Conservation (phyloP, 371 early-diverging fungal species). For the Entomophthora muscae region DNA sequence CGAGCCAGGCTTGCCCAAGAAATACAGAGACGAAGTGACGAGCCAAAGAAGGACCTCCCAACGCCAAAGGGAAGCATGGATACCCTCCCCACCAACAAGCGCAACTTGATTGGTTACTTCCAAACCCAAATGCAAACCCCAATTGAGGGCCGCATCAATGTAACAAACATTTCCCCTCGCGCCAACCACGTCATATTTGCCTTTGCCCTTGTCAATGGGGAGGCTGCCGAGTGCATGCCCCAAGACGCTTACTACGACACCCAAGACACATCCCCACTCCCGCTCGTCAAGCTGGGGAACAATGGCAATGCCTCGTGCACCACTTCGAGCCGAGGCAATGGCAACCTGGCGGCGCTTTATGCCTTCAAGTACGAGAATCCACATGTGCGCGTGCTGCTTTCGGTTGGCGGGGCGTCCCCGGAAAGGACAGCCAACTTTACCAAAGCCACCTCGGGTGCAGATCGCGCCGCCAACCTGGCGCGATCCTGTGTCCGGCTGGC, state of each 20-base stretch:
- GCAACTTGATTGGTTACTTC: slow-evolving; percentile 4
- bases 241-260: not conserved
- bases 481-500: slow-evolving; percentile 1
- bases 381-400: not conserved
- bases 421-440: not conserved
- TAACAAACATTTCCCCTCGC: not conserved
- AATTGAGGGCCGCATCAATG: not conserved
- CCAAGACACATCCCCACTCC: not conserved
- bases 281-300: not conserved
- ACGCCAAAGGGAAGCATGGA: too few species aligned
- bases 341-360: slow-evolving; percentile 1
- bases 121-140: not conserved
- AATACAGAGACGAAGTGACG: too few species aligned
- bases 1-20: too few species aligned
- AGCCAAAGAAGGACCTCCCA: too few species aligned
- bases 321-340: not conserved
- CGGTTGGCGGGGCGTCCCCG: not conserved
- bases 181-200: not conserved
- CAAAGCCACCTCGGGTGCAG: not conserved
- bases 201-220: not conserved
- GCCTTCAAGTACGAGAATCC: not conserved
- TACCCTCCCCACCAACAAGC: too few species aligned
- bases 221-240: not conserved
- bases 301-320: not conserved
- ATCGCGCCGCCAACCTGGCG: not conserved